phyloP scores from a whole-genome alignment of 106 monocot genomes.

The Dendrobium huoshanense region DNA sequence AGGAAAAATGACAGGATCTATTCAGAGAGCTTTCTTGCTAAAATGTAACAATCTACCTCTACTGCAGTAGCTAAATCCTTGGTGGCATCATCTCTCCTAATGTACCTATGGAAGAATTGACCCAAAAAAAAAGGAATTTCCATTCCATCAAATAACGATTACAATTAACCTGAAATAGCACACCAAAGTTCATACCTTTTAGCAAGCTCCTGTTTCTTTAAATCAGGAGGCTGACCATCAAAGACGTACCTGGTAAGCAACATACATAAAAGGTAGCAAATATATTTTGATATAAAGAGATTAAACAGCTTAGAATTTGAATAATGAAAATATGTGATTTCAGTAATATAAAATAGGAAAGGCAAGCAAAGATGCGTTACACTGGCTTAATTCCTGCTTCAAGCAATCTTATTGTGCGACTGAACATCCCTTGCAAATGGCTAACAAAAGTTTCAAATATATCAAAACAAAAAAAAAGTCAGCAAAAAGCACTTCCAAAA shows the following conservation, averaged over 20 bases:
- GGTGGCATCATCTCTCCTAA: conserved; percentile 78
- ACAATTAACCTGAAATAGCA: background rate
- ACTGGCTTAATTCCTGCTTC: conserved; percentile 97
- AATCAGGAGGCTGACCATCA: conserved; percentile 91
- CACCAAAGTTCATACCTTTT: conserved; percentile 44
- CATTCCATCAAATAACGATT: conserved; percentile 2
- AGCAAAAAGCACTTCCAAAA: background rate
- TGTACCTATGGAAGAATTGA: conserved; percentile 38
- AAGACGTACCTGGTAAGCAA: conserved; percentile 72
- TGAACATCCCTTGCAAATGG: conserved; percentile 99
- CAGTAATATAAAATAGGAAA: background rate
- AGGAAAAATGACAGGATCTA: background rate
- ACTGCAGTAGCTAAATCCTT: conserved; percentile 67
- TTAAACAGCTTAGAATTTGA: background rate
- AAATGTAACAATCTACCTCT: conserved; percentile 42
- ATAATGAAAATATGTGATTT: background rate
- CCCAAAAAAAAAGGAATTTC: background rate
- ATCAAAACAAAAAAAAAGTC: background rate
- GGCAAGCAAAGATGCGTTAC: conserved; percentile 27
- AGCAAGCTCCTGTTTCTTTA: conserved; percentile 95
- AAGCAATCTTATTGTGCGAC: conserved; percentile 78
- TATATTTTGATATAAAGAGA: background rate
- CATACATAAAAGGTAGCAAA: background rate
- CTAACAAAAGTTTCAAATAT: conserved; percentile 20
- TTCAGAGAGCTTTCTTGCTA: background rate